A percentile compares a stretch with the other conserved stretches of the same genome.
These are phyloP conservation scores for Corylus avellana DNA, from an alignment of 306 rosid genomes.

Conservation along the genomic window DNA sequence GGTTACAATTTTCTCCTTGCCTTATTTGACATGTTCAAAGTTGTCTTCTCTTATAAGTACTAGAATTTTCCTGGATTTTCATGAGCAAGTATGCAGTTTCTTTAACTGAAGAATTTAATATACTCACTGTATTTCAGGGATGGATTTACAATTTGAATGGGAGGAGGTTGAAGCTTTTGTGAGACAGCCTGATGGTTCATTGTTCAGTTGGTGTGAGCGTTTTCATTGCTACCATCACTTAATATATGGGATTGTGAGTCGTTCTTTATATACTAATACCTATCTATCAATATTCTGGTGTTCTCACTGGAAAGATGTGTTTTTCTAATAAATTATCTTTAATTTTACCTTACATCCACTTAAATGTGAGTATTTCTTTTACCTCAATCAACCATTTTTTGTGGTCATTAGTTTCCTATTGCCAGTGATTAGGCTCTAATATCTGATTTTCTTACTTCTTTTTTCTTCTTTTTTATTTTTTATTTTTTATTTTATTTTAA, in stretches of 20 bases:
- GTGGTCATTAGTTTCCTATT: neutral
- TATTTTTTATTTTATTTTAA: neutral
- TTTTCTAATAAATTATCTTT: neutral
- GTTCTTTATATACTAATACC: neutral
- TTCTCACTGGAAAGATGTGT: neutral
- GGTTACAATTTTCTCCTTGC: conserved; percentile 21
- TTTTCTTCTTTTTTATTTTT: no score
- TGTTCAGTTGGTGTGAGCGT: conserved; percentile 98
- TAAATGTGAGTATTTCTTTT: neutral
- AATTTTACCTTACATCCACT: neutral
- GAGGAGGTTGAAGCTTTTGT: conserved; percentile 85
- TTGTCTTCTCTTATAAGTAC: conserved; percentile 20
- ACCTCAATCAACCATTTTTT: neutral
- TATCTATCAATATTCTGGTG: neutral
- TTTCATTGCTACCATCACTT: conserved; percentile 79
- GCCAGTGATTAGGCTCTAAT: neutral
- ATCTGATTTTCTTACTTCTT: neutral
- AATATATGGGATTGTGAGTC: conserved; percentile 82
- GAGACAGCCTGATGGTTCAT: conserved; percentile 84
- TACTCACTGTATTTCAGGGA: conserved; percentile 53
- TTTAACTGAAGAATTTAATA: conserved; percentile 9
- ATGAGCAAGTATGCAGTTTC: neutral
- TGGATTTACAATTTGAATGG: conserved; percentile 92
- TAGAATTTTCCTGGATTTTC: conserved; percentile 2
- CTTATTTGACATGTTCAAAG: neutral